A percentile compares a stretch with the other conserved stretches of the same genome.
These are phyloP conservation scores for Scorias spongiosa DNA, from an alignment of 2,329 filamentous ascomycete genomes.

Conservation along the genomic window DNA sequence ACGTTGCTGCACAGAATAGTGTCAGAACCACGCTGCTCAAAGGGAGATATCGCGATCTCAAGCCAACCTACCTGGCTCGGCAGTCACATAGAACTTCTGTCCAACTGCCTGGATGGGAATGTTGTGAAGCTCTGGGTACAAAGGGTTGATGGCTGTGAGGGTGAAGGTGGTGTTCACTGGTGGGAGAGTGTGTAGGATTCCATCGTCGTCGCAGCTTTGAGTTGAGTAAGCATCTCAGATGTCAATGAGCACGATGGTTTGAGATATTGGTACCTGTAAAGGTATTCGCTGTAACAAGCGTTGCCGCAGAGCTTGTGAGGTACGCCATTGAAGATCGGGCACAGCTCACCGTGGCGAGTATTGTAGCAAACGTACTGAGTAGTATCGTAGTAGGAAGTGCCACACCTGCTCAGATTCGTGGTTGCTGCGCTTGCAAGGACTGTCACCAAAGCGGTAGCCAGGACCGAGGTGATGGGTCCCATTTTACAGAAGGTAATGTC, in stretches of 20 bases:
- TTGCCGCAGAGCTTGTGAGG: constrained; percentile 3
- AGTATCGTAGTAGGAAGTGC: constrained; percentile 3
- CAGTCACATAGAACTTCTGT: constrained; percentile 6
- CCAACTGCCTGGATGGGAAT: constrained; percentile 7
- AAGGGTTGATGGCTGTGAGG: constrained; percentile 5
- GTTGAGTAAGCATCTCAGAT: no score
- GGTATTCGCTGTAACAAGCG: constrained; percentile 4
- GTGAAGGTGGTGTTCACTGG: constrained; percentile 4
- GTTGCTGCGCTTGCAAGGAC: no score
- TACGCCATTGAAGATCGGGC: constrained; percentile 6
- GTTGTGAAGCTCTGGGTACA: constrained; percentile 4
- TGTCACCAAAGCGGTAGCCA: no score
- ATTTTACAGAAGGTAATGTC: background rate
- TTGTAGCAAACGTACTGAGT: constrained; percentile 5
- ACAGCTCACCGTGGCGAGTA: constrained; percentile 1
- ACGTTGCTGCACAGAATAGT: background rate
- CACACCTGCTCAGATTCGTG: constrained; percentile 2
- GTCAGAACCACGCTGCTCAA: background rate
- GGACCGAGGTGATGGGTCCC: background rate
- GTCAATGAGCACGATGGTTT: no score
- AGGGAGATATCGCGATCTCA: background rate
- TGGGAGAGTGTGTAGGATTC: background rate
- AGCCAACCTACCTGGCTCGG: background rate
- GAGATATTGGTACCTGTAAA: constrained; percentile 2
- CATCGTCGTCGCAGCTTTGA: background rate